Evolutionary conservation across 768 basidiomycete species (phyloP), one percentile per base, ranked within the genome.

Genomic region (Trametes gibbosa): DNA sequence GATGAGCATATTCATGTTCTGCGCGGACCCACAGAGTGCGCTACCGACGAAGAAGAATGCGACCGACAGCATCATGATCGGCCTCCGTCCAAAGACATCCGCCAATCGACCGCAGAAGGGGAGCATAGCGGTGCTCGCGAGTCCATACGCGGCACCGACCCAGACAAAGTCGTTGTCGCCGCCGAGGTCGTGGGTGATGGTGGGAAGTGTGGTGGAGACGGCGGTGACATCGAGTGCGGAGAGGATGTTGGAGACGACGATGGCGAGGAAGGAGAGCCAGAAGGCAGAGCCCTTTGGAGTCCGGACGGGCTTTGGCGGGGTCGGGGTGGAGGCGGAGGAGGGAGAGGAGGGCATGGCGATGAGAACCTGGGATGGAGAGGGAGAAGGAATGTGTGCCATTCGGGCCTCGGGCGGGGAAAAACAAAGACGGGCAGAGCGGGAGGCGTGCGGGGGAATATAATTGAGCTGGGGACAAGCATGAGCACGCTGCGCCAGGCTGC

Each of bases 1-100:
- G 53, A 80, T 78, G 5, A 78, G 60, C 74, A 73, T 72, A 4
- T 61, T 56, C 75, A 80, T 77, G 50, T 53, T 74, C 45, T 74
- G 66, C 0, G 77, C 75, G 0, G 75, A 68, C 0, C 76, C 80
- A 10, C 69, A 70, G 3, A 80, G 35, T 0, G 76, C 78, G 21
- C 73, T 74, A 0, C 80, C 79, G 27, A 78, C 23, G 2, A 75
- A 73, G 56, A 78, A 78, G 34, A 74, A 61, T 0, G 63, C 45
- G 13, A 77, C 59, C 12, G 67, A 64, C 0, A 58, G 58, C n/a
- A 76, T 53, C 50, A 76, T 62, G 43, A 71, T 63, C 4, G 73
- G 72, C 17, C 66, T 62, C 6, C 77, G 65, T 0, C 77, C 77
- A 51, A 78, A 73, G 1, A 57, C 24, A 61, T 68, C 57, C 34